phyloP scores from a whole-genome alignment of 192 early-diverging fungal species.

The Mortierella antarctica region DNA sequence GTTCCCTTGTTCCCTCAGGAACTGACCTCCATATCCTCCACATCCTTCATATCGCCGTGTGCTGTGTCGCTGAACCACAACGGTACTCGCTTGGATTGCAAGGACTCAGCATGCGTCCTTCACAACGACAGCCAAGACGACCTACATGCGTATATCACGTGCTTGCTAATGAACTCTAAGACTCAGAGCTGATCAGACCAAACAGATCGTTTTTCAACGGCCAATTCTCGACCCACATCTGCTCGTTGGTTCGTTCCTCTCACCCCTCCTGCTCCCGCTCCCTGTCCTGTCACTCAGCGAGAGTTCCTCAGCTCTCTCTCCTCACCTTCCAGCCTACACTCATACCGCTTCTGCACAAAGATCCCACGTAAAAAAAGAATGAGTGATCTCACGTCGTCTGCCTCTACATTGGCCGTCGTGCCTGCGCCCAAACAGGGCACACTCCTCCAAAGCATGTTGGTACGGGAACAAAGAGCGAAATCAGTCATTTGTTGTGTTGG shows the following conservation, averaged over 20 bases:
- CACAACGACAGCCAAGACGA: too few relatives aligned
- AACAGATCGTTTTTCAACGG: background rate
- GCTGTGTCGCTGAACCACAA: too few relatives aligned
- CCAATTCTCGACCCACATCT: too few relatives aligned
- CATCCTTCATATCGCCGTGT: too few relatives aligned
- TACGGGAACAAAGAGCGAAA: background rate
- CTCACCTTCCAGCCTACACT: background rate
- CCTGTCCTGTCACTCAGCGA: background rate
- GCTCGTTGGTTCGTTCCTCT: background rate
- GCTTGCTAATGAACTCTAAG: too few relatives aligned
- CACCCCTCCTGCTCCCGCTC: background rate
- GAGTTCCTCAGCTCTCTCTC: background rate
- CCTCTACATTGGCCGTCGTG: constrained; percentile 29
- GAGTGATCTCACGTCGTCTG: constrained; percentile 38
- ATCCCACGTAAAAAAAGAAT: constrained; percentile 5
- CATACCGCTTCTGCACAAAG: background rate
- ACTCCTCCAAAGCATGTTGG: constrained; percentile 45
- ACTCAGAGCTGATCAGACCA: background rate
- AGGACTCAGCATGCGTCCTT: too few relatives aligned
- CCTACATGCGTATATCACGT: too few relatives aligned
- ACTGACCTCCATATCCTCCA: too few relatives aligned
- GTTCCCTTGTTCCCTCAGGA: too few relatives aligned
- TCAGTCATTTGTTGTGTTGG: too few relatives aligned
- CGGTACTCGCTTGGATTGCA: too few relatives aligned
- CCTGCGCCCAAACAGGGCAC: constrained; percentile 31